Evolutionary conservation across 331 rosid species (phyloP).

Genomic region (Malus hybrid): DNA sequence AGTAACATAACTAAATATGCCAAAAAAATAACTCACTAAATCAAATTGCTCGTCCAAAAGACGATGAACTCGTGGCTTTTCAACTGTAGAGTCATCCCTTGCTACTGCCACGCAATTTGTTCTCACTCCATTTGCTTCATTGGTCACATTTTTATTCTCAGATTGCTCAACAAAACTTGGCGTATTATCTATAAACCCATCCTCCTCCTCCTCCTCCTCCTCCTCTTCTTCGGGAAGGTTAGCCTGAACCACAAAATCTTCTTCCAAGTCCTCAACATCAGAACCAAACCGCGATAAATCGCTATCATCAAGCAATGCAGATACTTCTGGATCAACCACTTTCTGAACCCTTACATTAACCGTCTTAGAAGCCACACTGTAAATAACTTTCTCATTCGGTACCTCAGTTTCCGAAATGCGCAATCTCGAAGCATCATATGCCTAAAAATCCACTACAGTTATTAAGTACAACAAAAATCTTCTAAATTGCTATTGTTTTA

Average conservation of each 20-base stretch:
- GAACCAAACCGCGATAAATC: conserved; percentile 73
- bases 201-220: conserved; percentile 4
- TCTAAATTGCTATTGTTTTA: background rate
- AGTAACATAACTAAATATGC: background rate
- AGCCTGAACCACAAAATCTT: conserved; percentile 84
- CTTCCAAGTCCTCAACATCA: conserved; percentile 85
- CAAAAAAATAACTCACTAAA: conserved; percentile 38
- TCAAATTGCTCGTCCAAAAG: conserved; percentile 82
- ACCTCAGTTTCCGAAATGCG: conserved; percentile 34
- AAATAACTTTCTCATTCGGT: conserved; percentile 31
- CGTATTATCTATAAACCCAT: background rate
- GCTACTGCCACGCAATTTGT: background rate
- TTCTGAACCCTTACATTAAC: conserved; percentile 58
- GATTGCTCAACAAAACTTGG: conserved; percentile 13
- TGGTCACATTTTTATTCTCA: conserved; percentile 7
- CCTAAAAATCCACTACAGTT: conserved; percentile 34
- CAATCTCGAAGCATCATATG: conserved; percentile 80
- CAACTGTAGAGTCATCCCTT: conserved; percentile 18
- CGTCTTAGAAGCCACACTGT: conserved; percentile 59
- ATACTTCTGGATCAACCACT: conserved; percentile 80
- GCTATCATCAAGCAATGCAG: conserved; percentile 71
- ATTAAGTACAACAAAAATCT: background rate
- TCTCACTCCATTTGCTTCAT: conserved; percentile 9
- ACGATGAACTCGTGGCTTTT: conserved; percentile 51
- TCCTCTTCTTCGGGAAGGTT: conserved; percentile 34